Evolutionary conservation across 2,329 filamentous ascomycete genomes (phyloP), one percentile per base, ranked within the genome.

Genomic region (Xylaria multiplex): DNA sequence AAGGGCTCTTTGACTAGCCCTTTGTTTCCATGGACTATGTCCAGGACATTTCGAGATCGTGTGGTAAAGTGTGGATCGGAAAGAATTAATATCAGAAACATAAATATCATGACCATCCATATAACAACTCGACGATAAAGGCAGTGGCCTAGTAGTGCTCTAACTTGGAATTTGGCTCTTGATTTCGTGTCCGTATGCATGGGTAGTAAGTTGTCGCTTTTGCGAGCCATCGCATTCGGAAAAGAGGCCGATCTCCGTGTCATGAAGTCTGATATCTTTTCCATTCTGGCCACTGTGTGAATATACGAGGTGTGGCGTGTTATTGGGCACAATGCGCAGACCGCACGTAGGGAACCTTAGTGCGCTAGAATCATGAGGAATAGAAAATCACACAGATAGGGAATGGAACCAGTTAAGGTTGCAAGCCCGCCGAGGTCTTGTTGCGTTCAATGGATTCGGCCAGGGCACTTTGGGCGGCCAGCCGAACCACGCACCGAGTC

Each of bases 41-140:
- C 70, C 24, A 77, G 64, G 59, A 77, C 75, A 62, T 74, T 73
- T 30, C 68, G 69, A 19, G 73, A 72, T 46, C 63, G 63, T 22
- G 69, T 59, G 16, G 69, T 67, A 30, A 74, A 52, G 30, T 67
- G 70, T 35, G 74, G 75, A 37, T 74, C 80, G 66, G 81, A 80
- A 5, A 85, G 70, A 2, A 79, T 71, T 43, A 85, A 49, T 4
- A 77, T 78, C 9, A 84, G 71, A 22, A 87, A 72, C 42, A 79
- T 67, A 54, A 82, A 74, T 56, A 81, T 72, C 14, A 79, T 75
- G n/a, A 82, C 66, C 6, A 78, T 78, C 85, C 85, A 87, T 73
- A 85, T 76, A 49, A 86, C 75, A 22, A 87, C 79, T 61, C 85
- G 80, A 46, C 84, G 81, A 71, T 86, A 86, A 42, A 86, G 77